Conservation (phyloP, 1,284 basidiomycete species). For the Moesziomyces sp. region DNA sequence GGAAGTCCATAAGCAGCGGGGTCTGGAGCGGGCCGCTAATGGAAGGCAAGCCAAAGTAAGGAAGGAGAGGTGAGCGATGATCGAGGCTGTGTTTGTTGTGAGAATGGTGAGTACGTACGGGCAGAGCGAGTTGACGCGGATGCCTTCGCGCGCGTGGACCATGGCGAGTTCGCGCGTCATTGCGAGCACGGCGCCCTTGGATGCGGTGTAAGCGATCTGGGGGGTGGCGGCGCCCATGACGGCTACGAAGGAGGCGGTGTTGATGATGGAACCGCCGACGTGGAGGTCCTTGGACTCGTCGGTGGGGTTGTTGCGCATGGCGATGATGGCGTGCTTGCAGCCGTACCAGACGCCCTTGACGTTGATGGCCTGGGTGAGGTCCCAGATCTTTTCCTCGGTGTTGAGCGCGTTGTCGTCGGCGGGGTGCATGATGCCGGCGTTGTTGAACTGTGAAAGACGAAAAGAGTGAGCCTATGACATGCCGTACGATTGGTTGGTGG, state of each 20-base stretch:
- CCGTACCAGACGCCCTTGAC: slow-evolving; percentile 99
- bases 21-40: slow-evolving; percentile 69
- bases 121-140: slow-evolving; percentile 92
- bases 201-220: slow-evolving; percentile 81
- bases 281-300: slow-evolving; percentile 83
- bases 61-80: neutral
- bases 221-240: slow-evolving; percentile 93
- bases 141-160: slow-evolving; percentile 95
- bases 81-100: neutral
- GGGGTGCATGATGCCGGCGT: slow-evolving; percentile 89
- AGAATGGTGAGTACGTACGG: slow-evolving; percentile 69
- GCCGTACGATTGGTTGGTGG: neutral
- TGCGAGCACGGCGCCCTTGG: slow-evolving; percentile 90
- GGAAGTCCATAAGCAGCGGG: slow-evolving; percentile 96
- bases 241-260: slow-evolving; percentile 95
- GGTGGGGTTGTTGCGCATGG: slow-evolving; percentile 86
- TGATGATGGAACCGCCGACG: slow-evolving; percentile 91
- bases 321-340: slow-evolving; percentile 90
- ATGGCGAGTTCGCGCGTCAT: slow-evolving; percentile 97
- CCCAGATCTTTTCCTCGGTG: slow-evolving; percentile 94
- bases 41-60: neutral
- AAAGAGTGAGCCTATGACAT: neutral
- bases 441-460: slow-evolving; percentile 51
- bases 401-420: slow-evolving; percentile 92
- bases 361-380: slow-evolving; percentile 81